These are phyloP conservation scores for Andrographis paniculata DNA, from an alignment of 305 asterid species.

Conservation along the genomic window DNA sequence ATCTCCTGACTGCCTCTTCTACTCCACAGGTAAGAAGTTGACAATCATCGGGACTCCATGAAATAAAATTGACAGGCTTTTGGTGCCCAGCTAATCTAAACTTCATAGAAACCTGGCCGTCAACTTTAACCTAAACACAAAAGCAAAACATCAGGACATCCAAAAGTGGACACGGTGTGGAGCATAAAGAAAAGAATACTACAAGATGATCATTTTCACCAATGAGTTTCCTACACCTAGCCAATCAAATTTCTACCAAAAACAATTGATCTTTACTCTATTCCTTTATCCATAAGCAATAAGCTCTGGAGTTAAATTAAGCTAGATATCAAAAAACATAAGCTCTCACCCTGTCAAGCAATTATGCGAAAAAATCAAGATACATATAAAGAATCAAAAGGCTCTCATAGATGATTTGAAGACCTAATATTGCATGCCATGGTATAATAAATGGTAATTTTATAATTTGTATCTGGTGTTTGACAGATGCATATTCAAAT, in stretches of 20 bases:
- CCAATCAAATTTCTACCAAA: too few species aligned
- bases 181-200: too few species aligned
- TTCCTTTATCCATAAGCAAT: too few species aligned
- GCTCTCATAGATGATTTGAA: not conserved
- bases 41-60: slow-evolving; percentile 42
- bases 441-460: not conserved
- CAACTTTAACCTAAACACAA: slow-evolving; percentile 33
- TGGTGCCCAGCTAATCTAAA: slow-evolving; percentile 32
- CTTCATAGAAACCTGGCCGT: slow-evolving; percentile 28
- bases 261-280: too few species aligned
- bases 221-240: too few species aligned
- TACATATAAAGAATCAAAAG: not conserved
- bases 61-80: slow-evolving; percentile 37
- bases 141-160: too few species aligned
- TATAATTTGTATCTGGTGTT: not conserved
- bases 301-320: too few species aligned
- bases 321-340: too few species aligned
- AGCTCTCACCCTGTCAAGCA: not conserved
- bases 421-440: not conserved
- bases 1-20: slow-evolving; percentile 48
- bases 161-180: too few species aligned
- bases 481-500: not conserved
- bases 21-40: slow-evolving; percentile 43
- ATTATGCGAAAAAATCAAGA: not conserved
- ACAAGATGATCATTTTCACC: too few species aligned